Evolutionary conservation across 1,284 basidiomycete genomes (phyloP).

Genomic region (Apiotrichum domesticum): DNA sequence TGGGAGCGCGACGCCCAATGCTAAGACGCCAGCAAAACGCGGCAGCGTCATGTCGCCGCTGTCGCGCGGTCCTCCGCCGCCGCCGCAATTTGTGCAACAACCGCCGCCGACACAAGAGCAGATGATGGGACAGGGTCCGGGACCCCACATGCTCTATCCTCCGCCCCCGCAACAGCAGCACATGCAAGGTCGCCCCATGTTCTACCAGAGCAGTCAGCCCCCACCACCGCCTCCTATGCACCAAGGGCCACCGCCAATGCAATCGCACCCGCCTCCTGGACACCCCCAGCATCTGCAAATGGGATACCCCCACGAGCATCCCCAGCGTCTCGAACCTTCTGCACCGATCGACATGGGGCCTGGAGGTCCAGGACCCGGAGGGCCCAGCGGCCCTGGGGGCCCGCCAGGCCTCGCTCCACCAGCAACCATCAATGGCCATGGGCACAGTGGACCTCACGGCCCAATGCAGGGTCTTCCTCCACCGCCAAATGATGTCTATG

Average conservation of each 20-base stretch:
- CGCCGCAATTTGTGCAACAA: slow-evolving; percentile 29
- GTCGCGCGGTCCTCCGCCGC: slow-evolving; percentile 16
- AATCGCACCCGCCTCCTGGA: neutral
- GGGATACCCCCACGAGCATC: neutral
- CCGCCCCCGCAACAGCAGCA: slow-evolving; percentile 10
- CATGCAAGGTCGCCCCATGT: slow-evolving; percentile 4
- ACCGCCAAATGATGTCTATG: slow-evolving; percentile 31
- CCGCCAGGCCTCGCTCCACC: slow-evolving; percentile 26
- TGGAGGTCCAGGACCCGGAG: neutral
- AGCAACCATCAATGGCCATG: slow-evolving; percentile 34
- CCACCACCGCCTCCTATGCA: neutral
- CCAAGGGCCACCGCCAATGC: neutral
- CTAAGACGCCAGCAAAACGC: slow-evolving; percentile 6
- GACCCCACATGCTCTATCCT: slow-evolving; percentile 15
- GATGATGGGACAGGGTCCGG: slow-evolving; percentile 8
- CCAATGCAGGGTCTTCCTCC: slow-evolving; percentile 25
- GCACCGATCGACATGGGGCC: slow-evolving; percentile 5
- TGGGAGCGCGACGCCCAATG: slow-evolving; percentile 17
- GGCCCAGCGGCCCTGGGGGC: neutral
- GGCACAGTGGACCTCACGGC: slow-evolving; percentile 18
- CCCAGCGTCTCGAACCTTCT: slow-evolving; percentile 6
- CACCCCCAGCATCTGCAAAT: neutral
- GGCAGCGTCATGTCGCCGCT: slow-evolving; percentile 27
- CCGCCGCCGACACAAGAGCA: slow-evolving; percentile 7
- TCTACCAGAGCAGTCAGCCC: slow-evolving; percentile 4